A percentile compares a stretch with the other conserved stretches of the same genome.
These are phyloP conservation scores for Flaveria floridana DNA, from an alignment of 140 eudicot species.

Conservation along the genomic window DNA sequence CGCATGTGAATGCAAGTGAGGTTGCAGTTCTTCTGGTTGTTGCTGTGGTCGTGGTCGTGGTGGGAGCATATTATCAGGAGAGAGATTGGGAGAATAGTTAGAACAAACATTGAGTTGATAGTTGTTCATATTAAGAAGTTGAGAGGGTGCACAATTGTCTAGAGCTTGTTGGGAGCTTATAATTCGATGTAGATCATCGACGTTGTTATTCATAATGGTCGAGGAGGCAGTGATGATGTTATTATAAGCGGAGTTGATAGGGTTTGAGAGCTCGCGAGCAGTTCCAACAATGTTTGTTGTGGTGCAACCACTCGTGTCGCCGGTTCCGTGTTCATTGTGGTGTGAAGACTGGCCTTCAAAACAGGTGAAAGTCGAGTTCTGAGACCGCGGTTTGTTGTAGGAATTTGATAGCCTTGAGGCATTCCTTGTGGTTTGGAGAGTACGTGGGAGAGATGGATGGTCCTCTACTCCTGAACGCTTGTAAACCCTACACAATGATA, in stretches of 20 bases:
- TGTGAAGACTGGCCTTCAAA: slow-evolving; percentile 29
- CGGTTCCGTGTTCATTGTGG: slow-evolving; percentile 35
- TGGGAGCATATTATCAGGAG: slow-evolving; percentile 21
- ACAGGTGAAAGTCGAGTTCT: not conserved
- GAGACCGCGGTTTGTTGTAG: not conserved
- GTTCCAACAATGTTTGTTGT: slow-evolving; percentile 43
- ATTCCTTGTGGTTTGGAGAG: slow-evolving; percentile 42
- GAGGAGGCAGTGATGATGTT: slow-evolving; percentile 32
- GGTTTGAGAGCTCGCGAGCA: slow-evolving; percentile 39
- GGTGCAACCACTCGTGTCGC: slow-evolving; percentile 46
- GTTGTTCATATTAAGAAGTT: slow-evolving; percentile 34
- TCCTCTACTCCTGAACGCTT: slow-evolving; percentile 88
- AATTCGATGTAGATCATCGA: slow-evolving; percentile 64
- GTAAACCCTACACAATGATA: slow-evolving; percentile 88
- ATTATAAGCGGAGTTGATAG: slow-evolving; percentile 30
- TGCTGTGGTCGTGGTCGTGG: slow-evolving; percentile 6
- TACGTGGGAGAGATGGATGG: slow-evolving; percentile 79
- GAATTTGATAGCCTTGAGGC: slow-evolving; percentile 34
- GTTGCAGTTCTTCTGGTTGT: slow-evolving; percentile 14
- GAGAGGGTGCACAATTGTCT: slow-evolving; percentile 34
- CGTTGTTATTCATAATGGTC: slow-evolving; percentile 30
- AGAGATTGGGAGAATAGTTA: slow-evolving; percentile 20
- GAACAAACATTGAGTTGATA: slow-evolving; percentile 26
- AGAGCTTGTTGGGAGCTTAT: slow-evolving; percentile 57
- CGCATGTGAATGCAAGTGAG: slow-evolving; percentile 18